Evolutionary conservation across 257 asterid species (phyloP), one percentile per base, ranked within the genome.

Genomic region (Ilex asprella): DNA sequence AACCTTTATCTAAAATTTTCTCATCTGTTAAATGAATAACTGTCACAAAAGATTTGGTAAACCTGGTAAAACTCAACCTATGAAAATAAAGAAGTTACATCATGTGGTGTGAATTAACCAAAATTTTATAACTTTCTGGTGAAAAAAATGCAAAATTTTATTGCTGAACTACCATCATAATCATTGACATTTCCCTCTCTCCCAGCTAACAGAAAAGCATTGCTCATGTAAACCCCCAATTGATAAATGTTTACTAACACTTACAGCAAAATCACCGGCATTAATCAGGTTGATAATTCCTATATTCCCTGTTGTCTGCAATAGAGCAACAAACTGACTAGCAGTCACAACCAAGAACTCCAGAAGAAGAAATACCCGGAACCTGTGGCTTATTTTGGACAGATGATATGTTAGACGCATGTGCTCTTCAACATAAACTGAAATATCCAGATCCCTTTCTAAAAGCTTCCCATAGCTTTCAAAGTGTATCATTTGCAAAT

Each of bases 351-450:
- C 56, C 16, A 87, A 64, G 79, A 86, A 89, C 73, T 89, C 92
- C 69, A 87, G 67, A 13, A 89, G 89, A 66, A 89, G 89, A 79
- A 86, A 89, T 51, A 83, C 62, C 52, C 95, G 73, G 64, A 89
- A 89, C 68, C 94, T 76, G 74, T 87, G 97, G 69, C 95, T 89
- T 75, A 89, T 85, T 74, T 85, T 89, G 6, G 92, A 87, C n/a
- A 87, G 67, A 75, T 78, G 79, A 47, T 68, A 50, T 8, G 84
- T 78, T 27, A 89, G 84, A 56, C 61, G 82, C 90, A 81, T 77
- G 80, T 89, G 95, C 71, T 87, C 97, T 62, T 89, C 82, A 13
- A 87, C 87, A 75, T 83, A 87, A 72, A 78, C 73, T 6, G 88
- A 85, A 62, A 84, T 81, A 67, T 87, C 95, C 83, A 77, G 53